Evolutionary conservation across 2,329 filamentous ascomycete genomes (phyloP), one percentile per base, ranked within the genome.

Genomic region (Basipetospora sp.): DNA sequence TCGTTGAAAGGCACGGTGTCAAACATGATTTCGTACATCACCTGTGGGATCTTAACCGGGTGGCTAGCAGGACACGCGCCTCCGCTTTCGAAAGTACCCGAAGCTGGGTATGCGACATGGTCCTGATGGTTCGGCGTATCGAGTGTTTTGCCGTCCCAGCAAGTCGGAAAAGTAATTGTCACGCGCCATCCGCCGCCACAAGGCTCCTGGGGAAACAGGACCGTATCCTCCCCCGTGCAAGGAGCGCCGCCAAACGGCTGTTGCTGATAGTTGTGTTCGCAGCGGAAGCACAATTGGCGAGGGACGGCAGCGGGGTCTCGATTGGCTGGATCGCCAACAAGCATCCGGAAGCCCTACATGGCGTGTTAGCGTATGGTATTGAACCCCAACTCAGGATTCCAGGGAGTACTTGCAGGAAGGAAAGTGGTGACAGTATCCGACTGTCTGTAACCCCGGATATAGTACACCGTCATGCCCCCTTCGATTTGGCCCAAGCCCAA

Each of bases 151-250:
- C 41, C 41, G 18, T 42, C 41, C 41, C 41, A 42, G 65, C 64
- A 41, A 58, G 55, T 53, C 4, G 60, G 59, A 54, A 67, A 68
- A 50, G 67, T 65, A 50, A 67, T 62, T 46, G 63, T 67, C 48
- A 67, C 63, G 44, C 64, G 60, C 55, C 67, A 67, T 57, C 67
- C 65, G 54, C 67, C 66, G 57, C 63, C 67, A 40, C 47, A 55
- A 41, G 59, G 53, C 41, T 57, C 53, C 11, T 50, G 50, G 39
- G 65, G 65, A 40, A 69, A 65, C 20, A 59, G 64, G 34, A 67
- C 63, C 3, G 64, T 67, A 49, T 69, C 65, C 40, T 48, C 53
- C 27, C 64, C 64, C 25, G 57, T 54, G 60, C 64, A 68, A 22
- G 65, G 65, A 15, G 63, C 63, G 27, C 62, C 63, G 28, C 65